A percentile compares a stretch with the other conserved stretches of the same genome.
Conservation (phyloP, 176 grass and related monocot species). For the Oryza coarctata region DNA sequence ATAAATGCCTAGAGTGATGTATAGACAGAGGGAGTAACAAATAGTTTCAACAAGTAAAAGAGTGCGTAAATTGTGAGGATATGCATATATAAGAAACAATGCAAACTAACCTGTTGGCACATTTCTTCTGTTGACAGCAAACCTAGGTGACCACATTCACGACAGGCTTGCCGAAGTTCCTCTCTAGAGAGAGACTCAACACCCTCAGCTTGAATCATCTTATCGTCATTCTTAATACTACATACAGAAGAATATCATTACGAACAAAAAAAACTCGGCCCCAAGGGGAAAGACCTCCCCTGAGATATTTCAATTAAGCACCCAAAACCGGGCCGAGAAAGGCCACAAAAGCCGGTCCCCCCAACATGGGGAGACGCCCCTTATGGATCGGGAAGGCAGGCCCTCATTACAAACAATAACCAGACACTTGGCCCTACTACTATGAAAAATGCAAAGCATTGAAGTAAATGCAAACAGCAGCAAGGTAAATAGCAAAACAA, state of each 20-base stretch:
- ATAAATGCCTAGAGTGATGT: neutral
- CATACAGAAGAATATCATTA: slow-evolving; percentile 19
- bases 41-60: slow-evolving; percentile 7
- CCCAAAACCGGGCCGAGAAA: too few relatives aligned
- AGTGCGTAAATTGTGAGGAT: slow-evolving; percentile 22
- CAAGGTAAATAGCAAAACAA: slow-evolving; percentile 12
- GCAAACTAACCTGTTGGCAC: slow-evolving; percentile 72
- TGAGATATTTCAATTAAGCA: too few relatives aligned
- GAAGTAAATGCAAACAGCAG: neutral
- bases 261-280: neutral
- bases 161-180: slow-evolving; percentile 92
- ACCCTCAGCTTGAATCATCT: slow-evolving; percentile 91
- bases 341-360: too few relatives aligned
- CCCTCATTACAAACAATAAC: neutral
- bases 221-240: slow-evolving; percentile 99
- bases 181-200: slow-evolving; percentile 98
- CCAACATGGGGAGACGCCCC: too few relatives aligned
- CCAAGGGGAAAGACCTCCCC: too few relatives aligned
- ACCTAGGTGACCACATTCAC: slow-evolving; percentile 84
- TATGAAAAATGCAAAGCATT: neutral
- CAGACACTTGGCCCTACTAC: neutral
- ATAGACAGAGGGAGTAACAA: neutral
- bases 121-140: slow-evolving; percentile 93
- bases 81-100: slow-evolving; percentile 6
- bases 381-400: too few relatives aligned